Base-by-base conservation (phyloP, 768 basidiomycete species). In the Tephrocybe sp. region DNA sequence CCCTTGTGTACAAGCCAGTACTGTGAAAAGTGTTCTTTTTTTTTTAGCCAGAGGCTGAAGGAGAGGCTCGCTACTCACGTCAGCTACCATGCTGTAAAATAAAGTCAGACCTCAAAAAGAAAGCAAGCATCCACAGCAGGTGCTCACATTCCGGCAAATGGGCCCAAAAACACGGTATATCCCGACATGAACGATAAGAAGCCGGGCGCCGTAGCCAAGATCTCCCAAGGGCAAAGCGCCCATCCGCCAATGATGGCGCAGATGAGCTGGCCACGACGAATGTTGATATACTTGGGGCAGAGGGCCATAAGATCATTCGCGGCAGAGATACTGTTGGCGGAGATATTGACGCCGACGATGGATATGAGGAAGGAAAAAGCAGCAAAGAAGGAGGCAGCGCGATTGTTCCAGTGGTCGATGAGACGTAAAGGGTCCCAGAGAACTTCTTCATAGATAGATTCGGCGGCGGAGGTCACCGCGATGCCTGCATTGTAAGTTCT, bases 221-320 rank as follows among this genome's bases (percentile, higher is more conserved):
- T 91, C 66, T 92, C 83, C 92, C 92, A 95, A 3, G 92, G 90
- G 53, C 81, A 83, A n/a, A 91, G 66, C 0, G 77, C 82, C 92
- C 92, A 95, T 0, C 89, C 89, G 3, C 92, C 91, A 5, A 95
- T 61, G 39, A 94, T 46, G 0, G 89, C 88, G 54, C 89, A 92
- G 27, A 95, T 70, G 52, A 89, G 67, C 60, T 85, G 84, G 1
- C 93, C 93, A 9, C 92, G 76, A 44, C 80, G 76, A 53, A 93
- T 89, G 61, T 94, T 89, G 69, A 95, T 80, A 53, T 78, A 94
- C 49, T 76, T 74, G 24, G 89, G 92, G 60, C 76, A 80, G 32
- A 89, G 69, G n/a, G 82, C 90, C 3, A 84, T 88, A 72, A 93
- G 80, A 62, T 95, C 92, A 61, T 93, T 94, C 4, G 87, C 91